These are phyloP conservation scores for Talaromyces piceae DNA, from an alignment of 2,329 filamentous ascomycete genomes.

Conservation along the genomic window DNA sequence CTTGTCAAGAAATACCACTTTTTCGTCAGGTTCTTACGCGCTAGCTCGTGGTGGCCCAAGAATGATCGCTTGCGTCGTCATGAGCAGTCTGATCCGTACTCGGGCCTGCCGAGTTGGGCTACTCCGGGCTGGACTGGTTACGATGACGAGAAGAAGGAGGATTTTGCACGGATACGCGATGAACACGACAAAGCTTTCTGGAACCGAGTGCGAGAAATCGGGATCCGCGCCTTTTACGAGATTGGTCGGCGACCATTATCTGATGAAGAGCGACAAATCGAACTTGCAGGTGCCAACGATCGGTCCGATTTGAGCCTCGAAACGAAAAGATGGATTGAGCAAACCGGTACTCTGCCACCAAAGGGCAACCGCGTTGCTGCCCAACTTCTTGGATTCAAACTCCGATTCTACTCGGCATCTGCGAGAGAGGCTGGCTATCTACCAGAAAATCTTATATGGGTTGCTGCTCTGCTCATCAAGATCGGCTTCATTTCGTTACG, in stretches of 20 bases:
- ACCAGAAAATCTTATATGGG: constrained; percentile 85
- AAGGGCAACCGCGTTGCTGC: constrained; percentile 85
- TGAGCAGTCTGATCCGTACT: constrained; percentile 31
- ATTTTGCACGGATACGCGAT: constrained; percentile 50
- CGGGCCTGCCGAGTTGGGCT: constrained; percentile 78
- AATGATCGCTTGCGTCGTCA: constrained; percentile 45
- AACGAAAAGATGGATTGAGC: constrained; percentile 66
- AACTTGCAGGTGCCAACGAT: constrained; percentile 35
- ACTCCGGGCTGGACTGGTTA: constrained; percentile 61
- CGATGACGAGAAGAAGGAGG: constrained; percentile 60
- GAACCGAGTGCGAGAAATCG: constrained; percentile 65
- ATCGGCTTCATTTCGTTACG: constrained; percentile 90
- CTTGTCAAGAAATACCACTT: constrained; percentile 90
- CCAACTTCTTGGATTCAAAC: constrained; percentile 91
- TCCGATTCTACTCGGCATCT: constrained; percentile 84
- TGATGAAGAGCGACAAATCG: constrained; percentile 47
- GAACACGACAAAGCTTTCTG: constrained; percentile 72
- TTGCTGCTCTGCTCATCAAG: constrained; percentile 89
- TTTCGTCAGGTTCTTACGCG: constrained; percentile 84
- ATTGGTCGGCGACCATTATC: constrained; percentile 66
- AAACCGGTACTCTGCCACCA: constrained; percentile 74
- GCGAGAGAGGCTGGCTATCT: constrained; percentile 67
- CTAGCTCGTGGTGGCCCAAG: constrained; percentile 94
- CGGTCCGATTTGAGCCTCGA: constrained; percentile 45
- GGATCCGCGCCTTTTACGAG: constrained; percentile 82